Conservation (phyloP, 768 basidiomycete genomes). For the Tricholoma sp. region DNA sequence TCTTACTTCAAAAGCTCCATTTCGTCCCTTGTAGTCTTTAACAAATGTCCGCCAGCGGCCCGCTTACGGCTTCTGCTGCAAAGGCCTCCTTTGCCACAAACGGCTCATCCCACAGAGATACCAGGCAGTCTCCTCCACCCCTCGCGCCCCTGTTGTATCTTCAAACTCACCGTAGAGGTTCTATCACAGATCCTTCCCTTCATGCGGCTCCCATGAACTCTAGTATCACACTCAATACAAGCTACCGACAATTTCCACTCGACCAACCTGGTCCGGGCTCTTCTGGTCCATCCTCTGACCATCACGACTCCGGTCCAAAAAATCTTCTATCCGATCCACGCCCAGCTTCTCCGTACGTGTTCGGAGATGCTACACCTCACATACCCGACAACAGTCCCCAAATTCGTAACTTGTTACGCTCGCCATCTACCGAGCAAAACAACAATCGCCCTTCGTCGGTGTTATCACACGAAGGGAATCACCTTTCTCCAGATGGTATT, state of each 20-base stretch:
- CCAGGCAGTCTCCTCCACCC: conserved; percentile 50
- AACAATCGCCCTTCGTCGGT: conserved; percentile 21
- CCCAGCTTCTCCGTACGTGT: conserved; percentile 63
- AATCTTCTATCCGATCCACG: conserved; percentile 40
- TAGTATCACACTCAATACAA: conserved; percentile 22
- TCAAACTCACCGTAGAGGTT: conserved; percentile 77
- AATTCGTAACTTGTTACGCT: conserved; percentile 55
- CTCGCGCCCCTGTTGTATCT: conserved; percentile 75
- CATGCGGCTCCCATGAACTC: conserved; percentile 44
- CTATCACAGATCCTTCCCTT: conserved; percentile 78
- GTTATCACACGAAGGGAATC: conserved; percentile 19
- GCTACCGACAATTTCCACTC: conserved; percentile 16
- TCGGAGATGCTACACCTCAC: conserved; percentile 56
- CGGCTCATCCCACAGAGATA: conserved; percentile 25
- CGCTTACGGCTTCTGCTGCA: neutral
- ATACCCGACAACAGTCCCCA: conserved; percentile 35
- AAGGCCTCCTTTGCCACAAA: conserved; percentile 9
- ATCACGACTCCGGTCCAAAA: conserved; percentile 26
- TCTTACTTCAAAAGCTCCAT: neutral
- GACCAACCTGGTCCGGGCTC: conserved; percentile 21
- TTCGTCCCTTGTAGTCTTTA: neutral
- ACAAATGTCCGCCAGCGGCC: conserved; percentile 5
- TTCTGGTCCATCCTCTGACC: conserved; percentile 21
- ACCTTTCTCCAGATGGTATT: conserved; percentile 16
- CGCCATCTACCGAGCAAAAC: conserved; percentile 46